Conservation (phyloP, 768 basidiomycete genomes). For the Lactarius hengduanensis region DNA sequence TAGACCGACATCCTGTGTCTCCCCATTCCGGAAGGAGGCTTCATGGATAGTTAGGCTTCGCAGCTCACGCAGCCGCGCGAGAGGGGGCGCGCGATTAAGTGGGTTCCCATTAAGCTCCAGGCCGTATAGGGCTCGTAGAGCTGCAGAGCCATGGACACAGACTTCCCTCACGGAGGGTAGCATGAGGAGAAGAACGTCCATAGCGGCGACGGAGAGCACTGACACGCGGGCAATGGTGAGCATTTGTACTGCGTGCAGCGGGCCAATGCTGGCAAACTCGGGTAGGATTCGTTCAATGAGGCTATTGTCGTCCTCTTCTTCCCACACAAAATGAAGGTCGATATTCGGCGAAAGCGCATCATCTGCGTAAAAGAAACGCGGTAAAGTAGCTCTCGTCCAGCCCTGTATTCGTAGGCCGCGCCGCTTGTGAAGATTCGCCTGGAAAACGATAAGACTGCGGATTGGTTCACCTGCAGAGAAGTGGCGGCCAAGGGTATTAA, state of each 20-base stretch:
- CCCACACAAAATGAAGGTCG: conserved; percentile 27
- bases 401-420: conserved; percentile 24
- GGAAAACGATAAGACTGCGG: conserved; percentile 22
- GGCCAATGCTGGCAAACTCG: conserved; percentile 19
- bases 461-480: conserved; percentile 21
- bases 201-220: conserved; percentile 11
- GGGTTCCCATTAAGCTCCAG: conserved; percentile 4
- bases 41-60: conserved; percentile 24
- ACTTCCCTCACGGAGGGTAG: conserved; percentile 24
- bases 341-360: conserved; percentile 16
- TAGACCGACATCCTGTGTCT: conserved; percentile 12
- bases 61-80: conserved; percentile 16
- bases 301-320: conserved; percentile 21
- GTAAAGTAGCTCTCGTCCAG: conserved; percentile 17
- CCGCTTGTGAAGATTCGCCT: conserved; percentile 14
- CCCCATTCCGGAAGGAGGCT: conserved; percentile 20
- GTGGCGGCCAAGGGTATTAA: conserved; percentile 19
- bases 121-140: conserved; percentile 25
- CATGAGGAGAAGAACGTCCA: conserved; percentile 20
- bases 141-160: conserved; percentile 27
- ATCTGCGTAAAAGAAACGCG: conserved; percentile 22
- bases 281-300: conserved; percentile 22
- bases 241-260: conserved; percentile 22
- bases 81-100: conserved; percentile 15
- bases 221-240: conserved; percentile 27